Conservation (phyloP, 73 alveolate species). For the Stentor roeselii region DNA sequence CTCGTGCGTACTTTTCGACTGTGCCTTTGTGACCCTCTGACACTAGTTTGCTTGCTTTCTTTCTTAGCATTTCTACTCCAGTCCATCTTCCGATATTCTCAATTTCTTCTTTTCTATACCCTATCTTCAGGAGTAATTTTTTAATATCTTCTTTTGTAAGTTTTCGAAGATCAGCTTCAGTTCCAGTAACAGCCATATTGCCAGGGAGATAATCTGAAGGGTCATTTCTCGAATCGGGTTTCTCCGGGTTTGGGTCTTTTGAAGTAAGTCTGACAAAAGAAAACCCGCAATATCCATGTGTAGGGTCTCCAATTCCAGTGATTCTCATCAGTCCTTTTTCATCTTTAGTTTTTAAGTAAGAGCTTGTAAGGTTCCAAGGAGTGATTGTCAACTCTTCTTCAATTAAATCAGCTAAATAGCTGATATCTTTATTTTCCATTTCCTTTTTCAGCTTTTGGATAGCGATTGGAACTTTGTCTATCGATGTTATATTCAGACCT, state of each 20-base stretch:
- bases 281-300: constrained; percentile 95
- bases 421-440: constrained; percentile 49
- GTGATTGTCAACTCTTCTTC: constrained; percentile 95
- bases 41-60: neutral
- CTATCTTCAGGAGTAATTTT: constrained; percentile 69
- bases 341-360: constrained; percentile 67
- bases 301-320: constrained; percentile 97
- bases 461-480: constrained; percentile 89
- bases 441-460: constrained; percentile 80
- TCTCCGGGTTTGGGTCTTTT: constrained; percentile 43
- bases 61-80: constrained; percentile 16
- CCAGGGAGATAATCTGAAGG: constrained; percentile 44
- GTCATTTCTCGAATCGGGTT: constrained; percentile 53
- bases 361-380: constrained; percentile 93
- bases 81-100: constrained; percentile 73
- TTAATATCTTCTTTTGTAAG: constrained; percentile 79
- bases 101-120: constrained; percentile 69
- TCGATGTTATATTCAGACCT: constrained; percentile 84
- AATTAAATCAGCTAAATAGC: constrained; percentile 78
- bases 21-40: constrained; percentile 16
- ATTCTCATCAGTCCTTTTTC: constrained; percentile 89
- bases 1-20: constrained; percentile 39
- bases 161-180: constrained; percentile 94
- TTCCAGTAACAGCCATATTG: constrained; percentile 80
- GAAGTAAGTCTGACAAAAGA: constrained; percentile 91